Evolutionary conservation across 1,139 yeast species (phyloP), one percentile per base, ranked within the genome.

Genomic region (Pichia sp.): DNA sequence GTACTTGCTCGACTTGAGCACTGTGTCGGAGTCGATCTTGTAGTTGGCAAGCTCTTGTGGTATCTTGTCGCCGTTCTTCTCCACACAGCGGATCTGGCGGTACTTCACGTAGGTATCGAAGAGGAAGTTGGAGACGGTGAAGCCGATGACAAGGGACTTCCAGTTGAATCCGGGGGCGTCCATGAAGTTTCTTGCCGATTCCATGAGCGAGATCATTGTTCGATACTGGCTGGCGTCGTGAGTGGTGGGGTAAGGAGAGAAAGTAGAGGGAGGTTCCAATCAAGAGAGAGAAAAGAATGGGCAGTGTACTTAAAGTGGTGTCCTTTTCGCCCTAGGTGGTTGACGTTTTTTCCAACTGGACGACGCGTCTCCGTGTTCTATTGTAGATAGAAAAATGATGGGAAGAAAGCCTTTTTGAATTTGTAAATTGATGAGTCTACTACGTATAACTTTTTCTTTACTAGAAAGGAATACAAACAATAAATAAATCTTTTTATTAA

Each of bases 1-100:
- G 66, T 93, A 93, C 36, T 76, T 80, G 65, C 87, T 91, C 3
- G 96, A 81, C 66, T 89, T 87, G 50, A 75, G 75, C 61, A 87
- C 88, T 3, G 93, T 87, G 55, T 86, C 87, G 46, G 80, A 75
- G 48, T 84, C 80, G 53, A 87, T 79, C 63, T 82, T 87, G 34
- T 55, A 57, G 4, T 48, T 37, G 58, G 79, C 76, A 56, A 91
- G 73, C 9, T 85, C 78, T 5, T 72, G 70, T 19, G 96, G 96
- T 25, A 83, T 73, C 28, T 64, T 60, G 23, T 82, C 79, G 19
- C 78, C 73, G 42, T 76, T 74, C 47, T 70, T 66, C 50, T 73
- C 70, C 58, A 89, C 76, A 3, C 84, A 86, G 60, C 76, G 76
- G 66, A 85, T 86, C 68, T 91, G 98, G 64, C 97, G 83, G 62